These are phyloP conservation scores for Rhododendron vialii DNA, from an alignment of 148 eudicot species.

Conservation along the genomic window DNA sequence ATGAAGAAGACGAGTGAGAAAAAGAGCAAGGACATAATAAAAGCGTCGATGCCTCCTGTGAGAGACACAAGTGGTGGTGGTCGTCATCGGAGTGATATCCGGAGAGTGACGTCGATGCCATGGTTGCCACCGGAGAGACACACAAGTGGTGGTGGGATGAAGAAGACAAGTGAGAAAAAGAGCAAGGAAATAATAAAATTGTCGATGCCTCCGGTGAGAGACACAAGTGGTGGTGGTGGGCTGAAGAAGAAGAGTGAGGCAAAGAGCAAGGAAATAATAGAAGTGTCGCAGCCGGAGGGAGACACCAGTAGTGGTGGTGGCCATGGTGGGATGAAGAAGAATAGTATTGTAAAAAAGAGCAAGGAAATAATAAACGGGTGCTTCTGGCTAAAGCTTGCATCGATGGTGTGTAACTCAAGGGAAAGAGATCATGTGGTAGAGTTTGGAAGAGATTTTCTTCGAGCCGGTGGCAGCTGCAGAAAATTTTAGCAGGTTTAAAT, in stretches of 20 bases:
- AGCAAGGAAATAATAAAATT: neutral
- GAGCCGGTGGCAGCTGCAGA: neutral
- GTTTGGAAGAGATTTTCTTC: constrained; percentile 1
- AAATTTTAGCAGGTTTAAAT: too few relatives aligned
- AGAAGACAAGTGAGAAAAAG: neutral
- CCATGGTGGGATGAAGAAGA: neutral
- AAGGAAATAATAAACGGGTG: neutral
- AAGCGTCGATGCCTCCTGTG: neutral
- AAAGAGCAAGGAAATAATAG: neutral
- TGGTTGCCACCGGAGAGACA: too few relatives aligned
- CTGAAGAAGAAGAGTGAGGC: neutral
- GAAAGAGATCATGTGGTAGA: constrained; percentile 13
- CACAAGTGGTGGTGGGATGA: neutral
- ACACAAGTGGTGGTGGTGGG: neutral
- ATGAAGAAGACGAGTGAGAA: neutral
- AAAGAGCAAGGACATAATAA: neutral
- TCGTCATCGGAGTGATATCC: neutral
- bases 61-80: neutral
- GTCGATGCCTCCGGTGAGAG: neutral
- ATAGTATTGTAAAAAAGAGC: neutral
- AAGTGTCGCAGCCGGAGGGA: neutral
- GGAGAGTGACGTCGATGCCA: too few relatives aligned
- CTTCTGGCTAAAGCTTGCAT: constrained; percentile 15
- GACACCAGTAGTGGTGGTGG: neutral
- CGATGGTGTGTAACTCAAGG: constrained; percentile 9